Evolutionary conservation across 2,329 filamentous ascomycete genomes (phyloP).

Genomic region (Hypoxylon sp.): DNA sequence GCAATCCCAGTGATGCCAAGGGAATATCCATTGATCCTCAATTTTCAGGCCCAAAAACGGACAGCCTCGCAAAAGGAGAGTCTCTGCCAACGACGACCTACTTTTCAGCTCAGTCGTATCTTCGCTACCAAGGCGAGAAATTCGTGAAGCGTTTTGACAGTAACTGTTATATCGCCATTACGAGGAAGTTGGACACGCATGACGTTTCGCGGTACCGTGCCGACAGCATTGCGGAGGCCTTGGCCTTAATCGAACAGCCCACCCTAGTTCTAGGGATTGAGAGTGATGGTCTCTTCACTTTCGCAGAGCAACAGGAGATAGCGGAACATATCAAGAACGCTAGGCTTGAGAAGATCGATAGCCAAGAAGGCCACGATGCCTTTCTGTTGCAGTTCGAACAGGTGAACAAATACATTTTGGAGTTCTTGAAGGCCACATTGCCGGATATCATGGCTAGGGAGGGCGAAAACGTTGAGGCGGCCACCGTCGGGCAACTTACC

Average conservation of each 20-base stretch:
- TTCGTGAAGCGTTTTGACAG: conserved; percentile 98
- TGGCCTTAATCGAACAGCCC: conserved; percentile 87
- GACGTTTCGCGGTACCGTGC: conserved; percentile 86
- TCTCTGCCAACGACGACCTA: conserved; percentile 77
- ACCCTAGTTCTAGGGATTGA: conserved; percentile 93
- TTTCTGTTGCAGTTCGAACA: conserved; percentile 98
- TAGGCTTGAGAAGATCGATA: conserved; percentile 87
- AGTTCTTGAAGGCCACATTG: conserved; percentile 83
- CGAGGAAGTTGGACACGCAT: conserved; percentile 96
- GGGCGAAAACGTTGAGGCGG: conserved; percentile 58
- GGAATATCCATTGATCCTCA: conserved; percentile 68
- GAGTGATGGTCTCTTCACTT: conserved; percentile 95
- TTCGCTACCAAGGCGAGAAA: conserved; percentile 95
- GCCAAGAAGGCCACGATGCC: conserved; percentile 94
- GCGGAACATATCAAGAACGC: conserved; percentile 83
- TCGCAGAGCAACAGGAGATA: conserved; percentile 94
- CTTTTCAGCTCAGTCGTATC: conserved; percentile 97
- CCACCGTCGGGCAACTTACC: conserved; percentile 71
- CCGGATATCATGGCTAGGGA: conserved; percentile 86
- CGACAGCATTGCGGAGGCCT: conserved; percentile 75
- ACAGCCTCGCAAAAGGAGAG: conserved; percentile 64
- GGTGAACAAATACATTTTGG: conserved; percentile 87
- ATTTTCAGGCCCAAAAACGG: conserved; percentile 73
- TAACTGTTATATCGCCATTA: conserved; percentile 99
- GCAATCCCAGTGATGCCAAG: conserved; percentile 34